These are phyloP conservation scores for Aspergillus sojae DNA, from an alignment of 2,329 filamentous ascomycete genomes.

Conservation along the genomic window DNA sequence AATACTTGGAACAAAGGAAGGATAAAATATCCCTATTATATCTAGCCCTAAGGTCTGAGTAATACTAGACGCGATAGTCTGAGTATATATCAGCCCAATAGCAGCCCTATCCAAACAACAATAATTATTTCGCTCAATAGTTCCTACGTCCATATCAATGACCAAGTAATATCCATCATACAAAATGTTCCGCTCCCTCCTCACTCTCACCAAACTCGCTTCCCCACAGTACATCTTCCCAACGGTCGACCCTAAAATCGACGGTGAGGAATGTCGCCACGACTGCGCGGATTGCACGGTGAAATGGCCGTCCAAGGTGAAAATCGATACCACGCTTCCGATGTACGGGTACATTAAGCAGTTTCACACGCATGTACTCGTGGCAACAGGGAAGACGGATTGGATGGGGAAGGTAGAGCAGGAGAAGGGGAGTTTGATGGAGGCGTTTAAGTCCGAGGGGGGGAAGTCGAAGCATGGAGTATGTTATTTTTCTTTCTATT, in stretches of 20 bases:
- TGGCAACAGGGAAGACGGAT: constrained; percentile 41
- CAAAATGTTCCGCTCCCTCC: constrained; percentile 33
- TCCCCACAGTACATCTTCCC: constrained; percentile 38
- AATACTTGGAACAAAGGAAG: background rate
- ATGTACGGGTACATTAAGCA: constrained; percentile 41
- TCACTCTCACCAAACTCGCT: constrained; percentile 28
- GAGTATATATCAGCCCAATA: background rate
- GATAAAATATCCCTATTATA: background rate
- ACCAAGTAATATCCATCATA: too few relatives aligned
- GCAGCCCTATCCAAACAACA: background rate
- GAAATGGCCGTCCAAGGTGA: constrained; percentile 38
- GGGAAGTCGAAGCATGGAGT: constrained; percentile 69
- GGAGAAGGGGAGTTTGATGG: constrained; percentile 55
- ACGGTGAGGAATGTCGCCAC: constrained; percentile 38
- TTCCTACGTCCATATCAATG: too few relatives aligned
- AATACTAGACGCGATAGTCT: background rate
- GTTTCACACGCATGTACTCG: constrained; percentile 38
- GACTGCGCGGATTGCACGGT: constrained; percentile 43
- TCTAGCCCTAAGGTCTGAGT: background rate
- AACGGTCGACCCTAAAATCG: constrained; percentile 33
- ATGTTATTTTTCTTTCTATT: constrained; percentile 19
- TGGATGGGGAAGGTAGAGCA: constrained; percentile 39
- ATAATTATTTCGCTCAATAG: too few relatives aligned
- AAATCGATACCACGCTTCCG: constrained; percentile 29
- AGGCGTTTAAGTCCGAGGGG: constrained; percentile 47